Conservation (phyloP, 768 basidiomycete genomes). For the Amanita inopinata region DNA sequence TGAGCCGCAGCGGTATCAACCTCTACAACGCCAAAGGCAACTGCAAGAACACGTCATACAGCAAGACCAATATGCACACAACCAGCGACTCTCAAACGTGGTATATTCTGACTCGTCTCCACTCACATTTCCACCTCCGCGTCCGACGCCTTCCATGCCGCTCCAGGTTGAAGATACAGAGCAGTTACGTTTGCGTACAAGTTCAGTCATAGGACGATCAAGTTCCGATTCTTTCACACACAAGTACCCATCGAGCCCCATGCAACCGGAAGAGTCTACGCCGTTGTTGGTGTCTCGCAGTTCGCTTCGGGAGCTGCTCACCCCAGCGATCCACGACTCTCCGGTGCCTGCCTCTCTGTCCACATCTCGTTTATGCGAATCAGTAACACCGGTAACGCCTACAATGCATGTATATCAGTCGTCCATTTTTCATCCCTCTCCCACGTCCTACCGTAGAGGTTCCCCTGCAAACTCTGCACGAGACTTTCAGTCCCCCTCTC, state of each 20-base stretch:
- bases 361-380: not conserved
- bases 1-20: conserved; percentile 17
- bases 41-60: conserved; percentile 7
- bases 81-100: conserved; percentile 1
- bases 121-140: not conserved
- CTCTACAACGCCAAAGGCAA: conserved; percentile 11
- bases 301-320: conserved; percentile 3
- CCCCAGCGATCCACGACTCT: conserved; percentile 1
- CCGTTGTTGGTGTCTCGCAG: conserved; percentile 3
- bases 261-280: conserved; percentile 4
- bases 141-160: conserved; percentile 6
- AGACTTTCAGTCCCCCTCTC: conserved; percentile 3
- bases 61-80: conserved; percentile 3
- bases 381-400: not conserved
- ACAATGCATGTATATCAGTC: not conserved
- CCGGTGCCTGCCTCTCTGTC: not conserved
- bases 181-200: conserved; percentile 3
- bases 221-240: conserved; percentile 3
- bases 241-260: conserved; percentile 6
- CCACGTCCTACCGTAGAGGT: not conserved
- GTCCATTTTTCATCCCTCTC: not conserved
- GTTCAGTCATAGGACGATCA: not conserved
- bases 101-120: not conserved
- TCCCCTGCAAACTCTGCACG: conserved; percentile 2
- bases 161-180: conserved; percentile 6